Evolutionary conservation across 257 asterid species (phyloP).

Genomic region (Ligustrum vulgare): DNA sequence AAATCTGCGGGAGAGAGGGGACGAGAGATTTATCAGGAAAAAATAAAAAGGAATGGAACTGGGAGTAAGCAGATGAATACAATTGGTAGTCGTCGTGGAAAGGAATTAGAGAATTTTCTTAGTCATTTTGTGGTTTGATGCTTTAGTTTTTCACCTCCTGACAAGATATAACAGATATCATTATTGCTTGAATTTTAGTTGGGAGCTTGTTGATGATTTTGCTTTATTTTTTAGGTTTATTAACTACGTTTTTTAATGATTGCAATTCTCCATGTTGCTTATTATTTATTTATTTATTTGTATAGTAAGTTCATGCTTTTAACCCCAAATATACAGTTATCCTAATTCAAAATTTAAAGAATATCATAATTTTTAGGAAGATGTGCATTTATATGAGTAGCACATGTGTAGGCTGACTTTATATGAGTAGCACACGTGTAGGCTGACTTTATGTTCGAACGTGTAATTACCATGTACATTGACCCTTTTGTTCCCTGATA

Average conservation of each 20-base stretch:
- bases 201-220: slow-evolving; percentile 18
- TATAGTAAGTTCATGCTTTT: background rate
- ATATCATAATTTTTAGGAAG: background rate
- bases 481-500: slow-evolving; percentile 15
- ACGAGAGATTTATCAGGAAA: background rate
- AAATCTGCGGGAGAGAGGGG: background rate
- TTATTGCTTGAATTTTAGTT: slow-evolving; percentile 4
- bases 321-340: background rate
- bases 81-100: background rate
- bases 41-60: background rate
- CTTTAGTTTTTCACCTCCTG: background rate
- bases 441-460: slow-evolving; percentile 19
- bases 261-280: background rate
- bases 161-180: background rate
- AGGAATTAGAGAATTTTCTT: background rate
- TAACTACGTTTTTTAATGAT: background rate
- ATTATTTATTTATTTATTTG: background rate
- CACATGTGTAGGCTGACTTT: slow-evolving; percentile 9
- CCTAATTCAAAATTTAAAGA: background rate
- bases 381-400: background rate
- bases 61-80: background rate
- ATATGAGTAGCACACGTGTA: background rate
- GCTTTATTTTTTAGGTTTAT: slow-evolving; percentile 9
- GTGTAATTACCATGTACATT: background rate
- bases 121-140: background rate